phyloP scores from a whole-genome alignment of 352 stramenopile genomes.

The Pythium dissimile region DNA sequence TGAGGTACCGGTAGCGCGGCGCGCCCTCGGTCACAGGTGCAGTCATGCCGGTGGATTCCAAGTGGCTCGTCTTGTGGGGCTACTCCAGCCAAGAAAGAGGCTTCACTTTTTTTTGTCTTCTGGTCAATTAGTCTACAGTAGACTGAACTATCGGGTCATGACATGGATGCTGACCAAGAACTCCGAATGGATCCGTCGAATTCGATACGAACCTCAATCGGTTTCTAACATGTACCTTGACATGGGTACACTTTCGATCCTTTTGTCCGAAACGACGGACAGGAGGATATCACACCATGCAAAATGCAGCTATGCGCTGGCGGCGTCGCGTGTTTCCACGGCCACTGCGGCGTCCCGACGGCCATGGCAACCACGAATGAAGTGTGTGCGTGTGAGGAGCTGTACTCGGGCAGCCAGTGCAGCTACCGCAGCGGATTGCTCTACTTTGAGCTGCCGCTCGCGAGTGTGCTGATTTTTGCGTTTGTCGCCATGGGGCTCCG shows the following conservation, averaged over 20 bases:
- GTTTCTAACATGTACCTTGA: conserved; percentile 4
- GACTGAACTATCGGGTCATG: background rate
- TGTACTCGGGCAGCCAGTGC: conserved; percentile 53
- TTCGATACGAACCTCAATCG: background rate
- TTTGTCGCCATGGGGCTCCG: conserved; percentile 33
- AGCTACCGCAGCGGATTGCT: conserved; percentile 32
- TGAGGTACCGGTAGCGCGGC: conserved; percentile 61
- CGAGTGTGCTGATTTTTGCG: conserved; percentile 31
- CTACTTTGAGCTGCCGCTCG: conserved; percentile 55
- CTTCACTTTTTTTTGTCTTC: conserved; percentile 11
- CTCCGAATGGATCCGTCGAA: conserved; percentile 6
- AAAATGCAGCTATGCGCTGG: conserved; percentile 5
- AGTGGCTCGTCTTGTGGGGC: conserved; percentile 2
- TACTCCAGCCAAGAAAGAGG: too few species aligned
- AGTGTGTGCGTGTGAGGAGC: conserved; percentile 37
- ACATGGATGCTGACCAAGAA: conserved; percentile 5
- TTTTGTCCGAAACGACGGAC: background rate
- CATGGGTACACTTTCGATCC: conserved; percentile 7
- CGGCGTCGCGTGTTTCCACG: conserved; percentile 43
- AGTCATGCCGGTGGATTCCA: too few species aligned
- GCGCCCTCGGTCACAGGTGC: background rate
- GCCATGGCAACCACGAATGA: conserved; percentile 14
- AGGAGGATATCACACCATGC: too few species aligned
- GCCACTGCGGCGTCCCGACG: conserved; percentile 28
- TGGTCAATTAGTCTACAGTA: too few species aligned